phyloP scores from a whole-genome alignment of 1,284 basidiomycete species.

The Trichosporon sp. region DNA sequence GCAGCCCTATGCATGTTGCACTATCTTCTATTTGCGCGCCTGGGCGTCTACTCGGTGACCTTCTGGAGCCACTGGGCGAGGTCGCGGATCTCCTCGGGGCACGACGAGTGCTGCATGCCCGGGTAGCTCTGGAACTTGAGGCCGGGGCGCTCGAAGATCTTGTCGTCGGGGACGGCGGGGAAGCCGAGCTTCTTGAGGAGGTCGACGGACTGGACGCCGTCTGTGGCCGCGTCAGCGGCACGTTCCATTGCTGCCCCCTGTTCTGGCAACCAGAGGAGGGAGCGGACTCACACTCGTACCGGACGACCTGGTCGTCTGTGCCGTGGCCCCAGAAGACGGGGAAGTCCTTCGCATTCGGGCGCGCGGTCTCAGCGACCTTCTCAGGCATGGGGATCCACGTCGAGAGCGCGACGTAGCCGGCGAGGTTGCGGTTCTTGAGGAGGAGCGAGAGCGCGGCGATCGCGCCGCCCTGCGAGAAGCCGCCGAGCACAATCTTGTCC shows the following conservation, averaged over 20 bases:
- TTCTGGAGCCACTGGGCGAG: constrained; percentile 48
- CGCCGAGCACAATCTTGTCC: constrained; percentile 62
- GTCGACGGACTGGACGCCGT: constrained; percentile 56
- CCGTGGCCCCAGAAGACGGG: constrained; percentile 88
- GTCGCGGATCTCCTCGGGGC: constrained; percentile 61
- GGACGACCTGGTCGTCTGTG: constrained; percentile 67
- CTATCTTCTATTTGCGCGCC: neutral
- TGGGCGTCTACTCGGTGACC: constrained; percentile 35
- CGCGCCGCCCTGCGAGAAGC: constrained; percentile 83
- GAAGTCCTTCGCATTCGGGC: constrained; percentile 50
- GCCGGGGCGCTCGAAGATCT: constrained; percentile 42
- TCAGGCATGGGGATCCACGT: constrained; percentile 67
- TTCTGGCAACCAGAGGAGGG: neutral
- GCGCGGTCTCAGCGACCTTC: constrained; percentile 56
- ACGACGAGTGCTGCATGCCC: constrained; percentile 60
- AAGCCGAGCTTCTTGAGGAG: constrained; percentile 59
- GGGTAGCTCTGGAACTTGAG: constrained; percentile 50
- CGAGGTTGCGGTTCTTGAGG: constrained; percentile 63
- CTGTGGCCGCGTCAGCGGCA: constrained; percentile 25
- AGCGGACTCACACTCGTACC: constrained; percentile 48
- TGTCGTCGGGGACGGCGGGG: constrained; percentile 33
- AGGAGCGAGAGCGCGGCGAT: constrained; percentile 70
- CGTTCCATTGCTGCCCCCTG: neutral
- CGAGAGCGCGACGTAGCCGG: constrained; percentile 66
- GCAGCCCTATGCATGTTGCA: neutral